Conservation (phyloP, 2,329 filamentous ascomycete genomes). For the Westerdykella aurantiaca region DNA sequence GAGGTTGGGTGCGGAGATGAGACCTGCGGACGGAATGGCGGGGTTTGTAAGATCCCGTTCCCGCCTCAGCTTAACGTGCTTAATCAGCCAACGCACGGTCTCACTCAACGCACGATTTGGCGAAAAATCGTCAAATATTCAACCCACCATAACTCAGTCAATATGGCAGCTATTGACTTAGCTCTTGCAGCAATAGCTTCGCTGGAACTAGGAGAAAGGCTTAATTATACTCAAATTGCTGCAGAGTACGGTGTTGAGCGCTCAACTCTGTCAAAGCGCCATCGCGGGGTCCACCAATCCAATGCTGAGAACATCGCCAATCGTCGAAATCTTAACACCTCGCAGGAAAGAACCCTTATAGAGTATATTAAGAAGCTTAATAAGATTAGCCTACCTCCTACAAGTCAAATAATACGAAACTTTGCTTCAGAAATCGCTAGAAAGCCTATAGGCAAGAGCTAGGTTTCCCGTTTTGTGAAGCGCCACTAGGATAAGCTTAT, state of each 20-base stretch:
- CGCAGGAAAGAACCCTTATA: conserved; percentile 12
- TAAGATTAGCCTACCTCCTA: conserved; percentile 10
- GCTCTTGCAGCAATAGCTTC: conserved; percentile 5
- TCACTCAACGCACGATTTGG: conserved; percentile 1
- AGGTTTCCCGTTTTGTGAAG: conserved; percentile 11
- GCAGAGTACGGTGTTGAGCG: conserved; percentile 5
- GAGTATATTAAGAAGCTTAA: conserved; percentile 13
- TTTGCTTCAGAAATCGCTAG: conserved; percentile 10
- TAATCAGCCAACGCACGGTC: neutral
- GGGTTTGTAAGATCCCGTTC: no score
- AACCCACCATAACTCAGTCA: conserved; percentile 5
- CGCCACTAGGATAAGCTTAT: conserved; percentile 7
- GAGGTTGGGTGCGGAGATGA: no score
- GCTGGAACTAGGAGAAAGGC: conserved; percentile 2
- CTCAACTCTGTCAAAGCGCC: conserved; percentile 1
- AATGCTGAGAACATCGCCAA: neutral
- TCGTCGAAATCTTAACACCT: conserved; percentile 2
- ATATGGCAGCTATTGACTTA: conserved; percentile 6
- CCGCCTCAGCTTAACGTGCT: neutral
- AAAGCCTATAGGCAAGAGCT: conserved; percentile 8
- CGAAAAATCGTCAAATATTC: conserved; percentile 1
- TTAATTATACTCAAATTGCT: conserved; percentile 2
- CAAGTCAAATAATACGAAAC: conserved; percentile 10
- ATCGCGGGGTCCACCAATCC: neutral
- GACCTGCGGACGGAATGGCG: no score